These are phyloP conservation scores for Fraxinus xanthoxyloides DNA, from an alignment of 305 asterid genomes.

Conservation along the genomic window DNA sequence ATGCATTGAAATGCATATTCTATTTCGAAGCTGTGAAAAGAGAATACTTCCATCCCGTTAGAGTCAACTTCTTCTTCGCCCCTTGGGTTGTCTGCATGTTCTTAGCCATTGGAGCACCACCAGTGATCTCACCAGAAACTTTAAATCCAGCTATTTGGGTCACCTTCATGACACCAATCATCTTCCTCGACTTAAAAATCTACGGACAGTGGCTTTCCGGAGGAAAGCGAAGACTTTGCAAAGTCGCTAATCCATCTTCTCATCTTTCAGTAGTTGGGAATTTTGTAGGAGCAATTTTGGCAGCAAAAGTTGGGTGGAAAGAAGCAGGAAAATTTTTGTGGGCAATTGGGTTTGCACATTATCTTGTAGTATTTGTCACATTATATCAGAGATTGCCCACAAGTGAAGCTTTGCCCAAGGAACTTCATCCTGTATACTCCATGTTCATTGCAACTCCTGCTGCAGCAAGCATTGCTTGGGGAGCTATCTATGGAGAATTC, in stretches of 20 bases:
- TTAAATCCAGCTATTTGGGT: conserved; percentile 75
- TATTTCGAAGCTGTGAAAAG: conserved; percentile 82
- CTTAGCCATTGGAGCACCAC: conserved; percentile 75
- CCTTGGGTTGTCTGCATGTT: conserved; percentile 91
- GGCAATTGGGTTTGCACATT: conserved; percentile 90
- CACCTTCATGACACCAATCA: conserved; percentile 55
- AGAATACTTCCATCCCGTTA: conserved; percentile 75
- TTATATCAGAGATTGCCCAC: conserved; percentile 86
- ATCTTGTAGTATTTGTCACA: conserved; percentile 84
- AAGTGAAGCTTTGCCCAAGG: conserved; percentile 84
- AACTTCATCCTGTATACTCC: conserved; percentile 85
- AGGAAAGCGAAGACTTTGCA: conserved; percentile 66
- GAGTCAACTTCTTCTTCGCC: conserved; percentile 94
- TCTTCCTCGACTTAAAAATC: conserved; percentile 69
- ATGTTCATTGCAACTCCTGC: conserved; percentile 97
- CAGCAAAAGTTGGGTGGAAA: conserved; percentile 74
- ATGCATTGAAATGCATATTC: conserved; percentile 56
- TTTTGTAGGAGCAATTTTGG: conserved; percentile 84
- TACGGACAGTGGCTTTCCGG: conserved; percentile 99
- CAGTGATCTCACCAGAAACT: conserved; percentile 25
- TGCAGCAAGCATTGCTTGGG: conserved; percentile 94
- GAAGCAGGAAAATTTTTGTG: conserved; percentile 85
- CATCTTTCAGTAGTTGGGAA: conserved; percentile 89
- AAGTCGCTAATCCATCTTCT: conserved; percentile 87
- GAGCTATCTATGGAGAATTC: conserved; percentile 72